A percentile compares a stretch with the other conserved stretches of the same genome.
Conservation (phyloP, 495 filamentous ascomycete species). For the Neurospora terricola region DNA sequence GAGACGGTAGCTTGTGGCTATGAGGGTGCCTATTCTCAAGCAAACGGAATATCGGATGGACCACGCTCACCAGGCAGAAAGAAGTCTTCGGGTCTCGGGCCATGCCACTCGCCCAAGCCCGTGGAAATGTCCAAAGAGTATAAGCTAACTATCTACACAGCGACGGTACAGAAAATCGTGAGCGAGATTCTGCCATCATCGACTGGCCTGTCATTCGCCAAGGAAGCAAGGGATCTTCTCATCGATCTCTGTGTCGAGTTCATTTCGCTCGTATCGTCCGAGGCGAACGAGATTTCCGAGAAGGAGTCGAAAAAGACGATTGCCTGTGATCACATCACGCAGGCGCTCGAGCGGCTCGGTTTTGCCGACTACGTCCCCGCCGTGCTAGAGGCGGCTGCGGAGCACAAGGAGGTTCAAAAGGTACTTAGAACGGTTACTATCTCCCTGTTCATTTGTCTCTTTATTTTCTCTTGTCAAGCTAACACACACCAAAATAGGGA, state of each 20-base stretch:
- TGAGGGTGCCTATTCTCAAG: neutral
- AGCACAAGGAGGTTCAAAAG: slow-evolving; percentile 88
- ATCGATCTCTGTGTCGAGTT: slow-evolving; percentile 99
- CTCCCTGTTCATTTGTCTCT: neutral
- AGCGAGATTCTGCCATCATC: slow-evolving; percentile 76
- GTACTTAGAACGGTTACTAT: slow-evolving; percentile 36
- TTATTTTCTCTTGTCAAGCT: neutral
- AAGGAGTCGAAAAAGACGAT: slow-evolving; percentile 99
- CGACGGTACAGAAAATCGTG: slow-evolving; percentile 96
- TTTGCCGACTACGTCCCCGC: slow-evolving; percentile 84
- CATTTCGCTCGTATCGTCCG: slow-evolving; percentile 91
- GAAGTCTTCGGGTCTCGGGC: neutral
- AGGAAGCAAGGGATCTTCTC: slow-evolving; percentile 86
- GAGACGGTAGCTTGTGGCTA: neutral
- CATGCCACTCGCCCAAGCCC: neutral
- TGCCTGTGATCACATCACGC: slow-evolving; percentile 90
- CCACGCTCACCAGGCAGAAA: neutral
- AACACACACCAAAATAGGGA: slow-evolving; percentile 42
- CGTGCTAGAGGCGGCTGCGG: slow-evolving; percentile 76
- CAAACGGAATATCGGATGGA: neutral
- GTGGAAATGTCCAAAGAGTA: neutral
- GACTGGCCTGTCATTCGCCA: slow-evolving; percentile 61
- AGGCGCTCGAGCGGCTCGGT: slow-evolving; percentile 79
- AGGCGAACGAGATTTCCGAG: slow-evolving; percentile 97
- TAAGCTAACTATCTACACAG: slow-evolving; percentile 33